Percentiles rank a stretch among this genome's conserved stretches.
These are phyloP conservation scores for Bretschneidera sinensis DNA, from an alignment of 345 rosid species.

Conservation along the genomic window DNA sequence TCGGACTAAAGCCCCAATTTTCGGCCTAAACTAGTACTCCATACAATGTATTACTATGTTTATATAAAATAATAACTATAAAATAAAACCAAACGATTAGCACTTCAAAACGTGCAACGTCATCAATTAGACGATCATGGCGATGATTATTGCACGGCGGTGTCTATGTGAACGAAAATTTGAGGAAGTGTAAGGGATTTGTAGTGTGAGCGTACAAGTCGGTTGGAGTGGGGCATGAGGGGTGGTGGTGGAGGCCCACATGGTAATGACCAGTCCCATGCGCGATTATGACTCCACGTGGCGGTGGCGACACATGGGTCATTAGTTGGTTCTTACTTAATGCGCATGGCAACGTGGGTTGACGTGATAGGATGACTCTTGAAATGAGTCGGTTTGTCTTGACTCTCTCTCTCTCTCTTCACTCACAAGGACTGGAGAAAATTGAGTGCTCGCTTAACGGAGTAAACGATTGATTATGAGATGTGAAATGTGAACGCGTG, in stretches of 20 bases:
- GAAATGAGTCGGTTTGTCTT: constrained; percentile 31
- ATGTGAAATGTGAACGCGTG: not conserved
- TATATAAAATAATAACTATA: too few relatives aligned
- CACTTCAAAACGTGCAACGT: too few relatives aligned
- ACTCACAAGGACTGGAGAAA: too few relatives aligned
- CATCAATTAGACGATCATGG: too few relatives aligned
- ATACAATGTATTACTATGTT: too few relatives aligned
- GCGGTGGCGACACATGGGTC: constrained; percentile 9
- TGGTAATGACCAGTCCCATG: constrained; percentile 34
- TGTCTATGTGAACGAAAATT: constrained; percentile 8
- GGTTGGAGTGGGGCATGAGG: too few relatives aligned
- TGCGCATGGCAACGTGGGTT: constrained; percentile 25
- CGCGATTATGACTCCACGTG: constrained; percentile 46
- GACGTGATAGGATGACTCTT: constrained; percentile 4
- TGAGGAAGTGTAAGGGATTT: constrained; percentile 30
- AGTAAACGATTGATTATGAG: too few relatives aligned
- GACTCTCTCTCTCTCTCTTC: too few relatives aligned
- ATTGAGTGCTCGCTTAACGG: constrained; percentile 19
- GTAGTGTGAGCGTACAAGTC: constrained; percentile 16
- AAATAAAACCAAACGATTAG: too few relatives aligned
- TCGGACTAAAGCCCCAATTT: too few relatives aligned
- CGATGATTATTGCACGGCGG: constrained; percentile 8
- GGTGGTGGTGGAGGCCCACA: constrained; percentile 15
- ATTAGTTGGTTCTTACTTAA: too few relatives aligned
- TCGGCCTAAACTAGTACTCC: too few relatives aligned